Base-by-base conservation (phyloP, 306 rosid genomes). In the Quercus cerris region DNA sequence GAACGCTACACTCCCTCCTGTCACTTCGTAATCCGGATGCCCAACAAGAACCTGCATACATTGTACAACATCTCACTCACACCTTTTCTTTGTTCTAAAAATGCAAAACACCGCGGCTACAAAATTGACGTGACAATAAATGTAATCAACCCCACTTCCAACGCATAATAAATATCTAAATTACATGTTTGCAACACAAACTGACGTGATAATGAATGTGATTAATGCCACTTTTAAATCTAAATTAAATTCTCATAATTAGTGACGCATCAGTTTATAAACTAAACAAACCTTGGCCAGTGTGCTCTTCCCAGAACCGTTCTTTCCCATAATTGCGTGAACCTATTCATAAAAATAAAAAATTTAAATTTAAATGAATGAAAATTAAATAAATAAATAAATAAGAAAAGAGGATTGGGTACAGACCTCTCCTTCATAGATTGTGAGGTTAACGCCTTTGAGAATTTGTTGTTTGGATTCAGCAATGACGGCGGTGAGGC, bases 241-340 rank as follows among this genome's bases (percentile, higher is more conserved):
- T 8, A 41, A 41, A 8, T 41, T 41, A 41, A 0, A 41, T 41
- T 41, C 0, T 41, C 46, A 3, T 8, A 0, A 41, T 8, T 0
- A 8, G 12, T 8, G 46, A 41, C 0, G 0, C 11, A 10, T 10
- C 28, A 22, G 17, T 10, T 22, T n/a, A 58, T 58, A 7, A 52
- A 74, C 44, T 56, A 23, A 22, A 52, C 75, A 3, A 41, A 91
- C 98, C 97, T 94, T 94, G 15, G 99, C 94, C 64, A 95, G 89
- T 22, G 98, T 95, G 87, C 98, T 93, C 81, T 95, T 95, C 49
- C 99, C 98, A 4, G 98, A 95, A 84, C 99, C 99, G 49, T 95
- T 95, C 77, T 89, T 91, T 9, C 99, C 98, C 99, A 95, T 95
- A 83, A 95, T 86, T 10, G 98, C 99, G 77, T 95, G 99, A 77